phyloP scores from a whole-genome alignment of 163 green algal genomes.

The Chlorella variabilis region DNA sequence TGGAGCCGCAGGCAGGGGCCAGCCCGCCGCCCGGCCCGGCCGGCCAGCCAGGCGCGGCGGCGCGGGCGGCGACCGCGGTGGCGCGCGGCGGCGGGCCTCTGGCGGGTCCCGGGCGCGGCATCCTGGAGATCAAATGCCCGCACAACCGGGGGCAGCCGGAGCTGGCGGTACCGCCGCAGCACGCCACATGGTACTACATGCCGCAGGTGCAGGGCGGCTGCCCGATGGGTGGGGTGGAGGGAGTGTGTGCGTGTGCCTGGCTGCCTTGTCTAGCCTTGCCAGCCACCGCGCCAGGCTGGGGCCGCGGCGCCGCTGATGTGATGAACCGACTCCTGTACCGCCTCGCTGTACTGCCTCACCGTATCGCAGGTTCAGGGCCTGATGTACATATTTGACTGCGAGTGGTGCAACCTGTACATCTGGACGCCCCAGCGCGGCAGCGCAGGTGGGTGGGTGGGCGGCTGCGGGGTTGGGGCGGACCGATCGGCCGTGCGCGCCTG shows the following conservation, averaged over 20 bases:
- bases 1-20: background rate
- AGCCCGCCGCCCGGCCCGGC: background rate
- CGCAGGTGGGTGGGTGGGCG: constrained; percentile 19
- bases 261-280: no score
- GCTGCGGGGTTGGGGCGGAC: no score
- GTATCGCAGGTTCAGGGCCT: constrained; percentile 70
- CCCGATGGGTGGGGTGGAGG: background rate
- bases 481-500: no score
- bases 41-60: background rate
- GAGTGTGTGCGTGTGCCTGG: background rate
- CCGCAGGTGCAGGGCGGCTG: constrained; percentile 52
- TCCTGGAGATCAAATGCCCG: constrained; percentile 88
- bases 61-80: background rate
- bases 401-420: constrained; percentile 71
- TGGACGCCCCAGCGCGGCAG: constrained; percentile 63
- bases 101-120: constrained; percentile 46
- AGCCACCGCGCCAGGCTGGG: no score
- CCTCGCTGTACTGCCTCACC: background rate
- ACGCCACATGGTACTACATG: constrained; percentile 78
- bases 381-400: constrained; percentile 78
- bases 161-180: constrained; percentile 48
- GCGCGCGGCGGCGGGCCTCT: background rate
- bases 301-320: no score
- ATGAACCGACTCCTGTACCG: no score
- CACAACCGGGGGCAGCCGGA: constrained; percentile 69